Conservation (phyloP, 2,329 filamentous ascomycete species). For the Ambrosiella beaveri region DNA sequence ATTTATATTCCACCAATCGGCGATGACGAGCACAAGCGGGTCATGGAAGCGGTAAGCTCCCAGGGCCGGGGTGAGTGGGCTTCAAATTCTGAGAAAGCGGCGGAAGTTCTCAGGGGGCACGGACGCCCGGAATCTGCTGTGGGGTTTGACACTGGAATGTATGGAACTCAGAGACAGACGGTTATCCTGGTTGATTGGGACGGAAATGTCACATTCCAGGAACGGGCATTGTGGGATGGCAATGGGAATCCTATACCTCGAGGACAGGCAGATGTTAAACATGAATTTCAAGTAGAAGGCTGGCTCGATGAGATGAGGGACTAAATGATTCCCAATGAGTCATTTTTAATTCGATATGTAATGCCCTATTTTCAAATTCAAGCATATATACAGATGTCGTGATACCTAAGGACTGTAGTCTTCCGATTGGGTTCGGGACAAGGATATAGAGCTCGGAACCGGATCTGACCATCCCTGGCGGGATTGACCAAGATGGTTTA, state of each 20-base stretch:
- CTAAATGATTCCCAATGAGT: not conserved
- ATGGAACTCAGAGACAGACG: slow-evolving; percentile 49
- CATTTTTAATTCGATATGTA: not conserved
- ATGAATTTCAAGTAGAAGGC: slow-evolving; percentile 38
- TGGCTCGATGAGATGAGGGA: slow-evolving; percentile 23
- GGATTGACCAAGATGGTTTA: not conserved
- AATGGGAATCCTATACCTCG: slow-evolving; percentile 36
- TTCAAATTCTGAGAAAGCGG: slow-evolving; percentile 14
- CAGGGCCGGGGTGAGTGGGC: slow-evolving; percentile 17
- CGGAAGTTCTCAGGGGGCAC: slow-evolving; percentile 21
- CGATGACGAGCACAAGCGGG: slow-evolving; percentile 26
- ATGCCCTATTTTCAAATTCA: no score
- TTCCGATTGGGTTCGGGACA: not conserved
- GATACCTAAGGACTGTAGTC: not conserved
- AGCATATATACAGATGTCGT: not conserved
- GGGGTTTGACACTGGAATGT: slow-evolving; percentile 40
- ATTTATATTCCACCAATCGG: slow-evolving; percentile 44
- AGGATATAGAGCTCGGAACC: not conserved
- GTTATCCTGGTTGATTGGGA: slow-evolving; percentile 45
- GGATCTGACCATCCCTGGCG: not conserved
- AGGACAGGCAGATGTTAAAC: slow-evolving; percentile 37
- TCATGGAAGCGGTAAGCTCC: slow-evolving; percentile 27
- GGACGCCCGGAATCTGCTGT: slow-evolving; percentile 23
- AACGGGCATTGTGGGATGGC: slow-evolving; percentile 42
- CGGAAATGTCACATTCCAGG: slow-evolving; percentile 41